Evolutionary conservation across 192 early-diverging fungal species (phyloP).

Genomic region (Entomortierella chlamydospora): DNA sequence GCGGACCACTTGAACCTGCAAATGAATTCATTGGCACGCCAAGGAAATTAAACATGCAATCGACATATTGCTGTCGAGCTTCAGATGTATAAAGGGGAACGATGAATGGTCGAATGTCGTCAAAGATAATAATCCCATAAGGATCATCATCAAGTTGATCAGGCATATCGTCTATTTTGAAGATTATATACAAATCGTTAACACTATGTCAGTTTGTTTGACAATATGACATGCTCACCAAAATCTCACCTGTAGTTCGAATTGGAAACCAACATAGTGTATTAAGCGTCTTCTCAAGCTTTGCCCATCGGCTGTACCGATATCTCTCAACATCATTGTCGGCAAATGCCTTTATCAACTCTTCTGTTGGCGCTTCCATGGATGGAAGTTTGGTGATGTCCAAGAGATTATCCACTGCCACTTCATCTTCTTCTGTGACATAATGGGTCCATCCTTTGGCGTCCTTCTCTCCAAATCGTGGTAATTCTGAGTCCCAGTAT

Average conservation of each 20-base stretch:
- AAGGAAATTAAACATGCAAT: slow-evolving; percentile 61
- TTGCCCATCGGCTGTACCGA: slow-evolving; percentile 35
- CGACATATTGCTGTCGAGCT: slow-evolving; percentile 55
- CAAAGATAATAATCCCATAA: slow-evolving; percentile 63
- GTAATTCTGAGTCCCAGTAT: slow-evolving; percentile 67
- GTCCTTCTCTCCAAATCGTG: slow-evolving; percentile 65
- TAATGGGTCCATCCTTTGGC: slow-evolving; percentile 64
- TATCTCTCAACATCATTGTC: slow-evolving; percentile 36
- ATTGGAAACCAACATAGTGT: slow-evolving; percentile 40
- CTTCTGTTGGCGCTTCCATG: slow-evolving; percentile 1
- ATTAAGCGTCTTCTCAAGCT: slow-evolving; percentile 40
- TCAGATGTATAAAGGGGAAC: slow-evolving; percentile 56
- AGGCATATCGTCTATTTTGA: slow-evolving; percentile 36
- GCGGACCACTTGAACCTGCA: slow-evolving; percentile 24
- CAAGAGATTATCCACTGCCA: slow-evolving; percentile 27
- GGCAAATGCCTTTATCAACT: slow-evolving; percentile 33
- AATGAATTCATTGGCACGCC: slow-evolving; percentile 60
- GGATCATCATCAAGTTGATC: slow-evolving; percentile 62
- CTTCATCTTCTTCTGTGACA: slow-evolving; percentile 45
- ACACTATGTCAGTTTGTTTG: background rate
- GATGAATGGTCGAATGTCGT: slow-evolving; percentile 62
- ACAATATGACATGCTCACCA: slow-evolving; percentile 2
- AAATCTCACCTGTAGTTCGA: slow-evolving; percentile 33
- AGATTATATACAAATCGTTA: background rate
- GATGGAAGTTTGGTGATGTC: slow-evolving; percentile 10